phyloP scores from a whole-genome alignment of 345 rosid genomes.

The Pistacia atlantica region DNA sequence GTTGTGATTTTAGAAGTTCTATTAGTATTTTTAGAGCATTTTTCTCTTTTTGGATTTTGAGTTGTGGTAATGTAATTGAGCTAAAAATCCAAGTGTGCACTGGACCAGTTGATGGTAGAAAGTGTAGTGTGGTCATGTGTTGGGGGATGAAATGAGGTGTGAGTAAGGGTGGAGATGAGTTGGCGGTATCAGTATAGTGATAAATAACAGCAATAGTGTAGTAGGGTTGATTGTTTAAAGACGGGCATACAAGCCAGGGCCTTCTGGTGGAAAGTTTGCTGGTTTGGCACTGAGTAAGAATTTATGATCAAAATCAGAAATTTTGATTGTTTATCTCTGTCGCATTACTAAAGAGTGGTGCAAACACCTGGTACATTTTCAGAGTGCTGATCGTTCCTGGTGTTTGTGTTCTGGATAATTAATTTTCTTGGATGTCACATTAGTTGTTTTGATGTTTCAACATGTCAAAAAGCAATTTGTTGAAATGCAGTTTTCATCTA shows the following conservation, averaged over 20 bases:
- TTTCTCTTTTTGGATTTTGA: not conserved
- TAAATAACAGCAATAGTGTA: not conserved
- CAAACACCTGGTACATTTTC: too few species aligned
- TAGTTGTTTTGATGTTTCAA: not conserved
- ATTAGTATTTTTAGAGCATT: not conserved
- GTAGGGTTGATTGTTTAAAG: not conserved
- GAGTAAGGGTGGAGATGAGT: not conserved
- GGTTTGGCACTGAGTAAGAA: not conserved
- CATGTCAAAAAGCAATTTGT: not conserved
- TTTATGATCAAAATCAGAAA: too few species aligned
- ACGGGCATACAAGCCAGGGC: not conserved
- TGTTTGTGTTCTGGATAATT: not conserved
- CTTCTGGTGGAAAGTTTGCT: not conserved
- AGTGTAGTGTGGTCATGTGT: not conserved
- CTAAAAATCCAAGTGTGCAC: not conserved
- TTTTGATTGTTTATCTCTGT: too few species aligned
- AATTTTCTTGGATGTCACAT: not conserved
- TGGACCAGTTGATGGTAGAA: not conserved
- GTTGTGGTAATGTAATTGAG: not conserved
- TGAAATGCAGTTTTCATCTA: not conserved
- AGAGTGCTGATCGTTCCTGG: not conserved
- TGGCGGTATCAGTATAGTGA: not conserved
- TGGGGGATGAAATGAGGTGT: not conserved
- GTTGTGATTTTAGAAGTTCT: too few species aligned
- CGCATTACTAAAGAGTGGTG: too few species aligned